Evolutionary conservation across 768 basidiomycete genomes (phyloP), one percentile per base, ranked within the genome.

Genomic region (Leccinum imitatum): DNA sequence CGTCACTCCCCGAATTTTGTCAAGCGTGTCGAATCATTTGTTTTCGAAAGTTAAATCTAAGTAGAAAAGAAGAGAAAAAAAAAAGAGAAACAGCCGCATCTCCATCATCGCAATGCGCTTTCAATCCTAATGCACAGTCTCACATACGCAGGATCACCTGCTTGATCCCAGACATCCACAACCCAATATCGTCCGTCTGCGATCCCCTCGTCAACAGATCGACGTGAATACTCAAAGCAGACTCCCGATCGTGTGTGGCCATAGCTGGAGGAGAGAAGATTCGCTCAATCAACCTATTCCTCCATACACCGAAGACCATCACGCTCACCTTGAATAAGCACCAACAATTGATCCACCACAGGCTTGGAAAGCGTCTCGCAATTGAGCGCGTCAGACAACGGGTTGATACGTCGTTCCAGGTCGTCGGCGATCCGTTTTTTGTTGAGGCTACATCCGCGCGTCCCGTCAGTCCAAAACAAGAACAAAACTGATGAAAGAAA

Each of bases 141-240:
- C 60, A 91, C 74, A 92, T 66, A 65, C 84, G 81, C 79, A 86
- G 78, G 69, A 96, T 90, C 65, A 97, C 74, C 71, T 94, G 92
- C 74, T 96, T 96, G 59, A 96, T 76, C 7, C 90, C 93, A 13
- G 93, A 87, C 92, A 95, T 91, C 88, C 87, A 90, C 57, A 90
- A 68, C 2, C 84, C 86, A 69, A 95, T 92, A 65, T 95, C 93
- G 55, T 92, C 89, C 46, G 88, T 89, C 58, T 86, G 82, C 54
- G 90, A 88, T 25, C 88, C 90, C 52, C 81, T 78, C 3, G 93
- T 95, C 50, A 98, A 79, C 30, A 97, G 76, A 55, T 93, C 90
- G 27, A 95, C 87, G 67, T 98, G 95, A 59, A 95, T 86, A 7
- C 87, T 83, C 67, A 95, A 74, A 19, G 95, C 91, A 31, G 81